Evolutionary conservation across 2,329 filamentous ascomycete species (phyloP).

Genomic region (Aspergillus hortae): DNA sequence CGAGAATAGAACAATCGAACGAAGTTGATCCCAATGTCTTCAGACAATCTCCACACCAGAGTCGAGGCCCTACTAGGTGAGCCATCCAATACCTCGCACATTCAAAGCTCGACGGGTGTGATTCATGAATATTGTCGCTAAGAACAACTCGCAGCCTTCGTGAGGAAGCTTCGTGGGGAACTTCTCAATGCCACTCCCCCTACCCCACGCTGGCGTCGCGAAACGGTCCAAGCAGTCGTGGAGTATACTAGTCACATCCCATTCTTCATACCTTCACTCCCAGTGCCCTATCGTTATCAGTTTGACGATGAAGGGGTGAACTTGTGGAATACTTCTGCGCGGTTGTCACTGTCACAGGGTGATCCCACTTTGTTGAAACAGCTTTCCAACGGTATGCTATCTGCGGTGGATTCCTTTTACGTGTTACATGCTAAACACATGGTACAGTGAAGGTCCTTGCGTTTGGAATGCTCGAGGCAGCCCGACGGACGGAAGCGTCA

Average conservation of each 20-base stretch:
- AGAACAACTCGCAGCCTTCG: slow-evolving; percentile 20
- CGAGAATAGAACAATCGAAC: background rate
- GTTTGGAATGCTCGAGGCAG: slow-evolving; percentile 64
- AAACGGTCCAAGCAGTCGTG: slow-evolving; percentile 11
- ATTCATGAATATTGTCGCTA: background rate
- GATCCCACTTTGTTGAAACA: slow-evolving; percentile 7
- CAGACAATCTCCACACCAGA: slow-evolving; percentile 1
- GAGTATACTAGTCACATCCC: slow-evolving; percentile 15
- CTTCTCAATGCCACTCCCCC: slow-evolving; percentile 4
- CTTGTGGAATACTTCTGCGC: slow-evolving; percentile 38
- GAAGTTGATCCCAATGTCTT: background rate
- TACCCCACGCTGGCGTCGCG: background rate
- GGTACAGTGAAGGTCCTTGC: slow-evolving; percentile 54
- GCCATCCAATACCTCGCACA: too few species aligned
- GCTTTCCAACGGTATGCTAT: slow-evolving; percentile 16
- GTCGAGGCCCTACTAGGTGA: slow-evolving; percentile 11
- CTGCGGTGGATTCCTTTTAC: background rate
- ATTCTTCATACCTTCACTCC: slow-evolving; percentile 1
- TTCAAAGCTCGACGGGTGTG: too few species aligned
- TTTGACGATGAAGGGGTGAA: slow-evolving; percentile 31
- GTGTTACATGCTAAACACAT: background rate
- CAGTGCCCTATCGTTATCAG: slow-evolving; percentile 11
- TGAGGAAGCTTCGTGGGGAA: slow-evolving; percentile 14
- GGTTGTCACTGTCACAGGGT: slow-evolving; percentile 12
- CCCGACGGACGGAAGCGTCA: slow-evolving; percentile 21